Conservation (phyloP, 495 filamentous ascomycete genomes). For the Penicillium fimorum region DNA sequence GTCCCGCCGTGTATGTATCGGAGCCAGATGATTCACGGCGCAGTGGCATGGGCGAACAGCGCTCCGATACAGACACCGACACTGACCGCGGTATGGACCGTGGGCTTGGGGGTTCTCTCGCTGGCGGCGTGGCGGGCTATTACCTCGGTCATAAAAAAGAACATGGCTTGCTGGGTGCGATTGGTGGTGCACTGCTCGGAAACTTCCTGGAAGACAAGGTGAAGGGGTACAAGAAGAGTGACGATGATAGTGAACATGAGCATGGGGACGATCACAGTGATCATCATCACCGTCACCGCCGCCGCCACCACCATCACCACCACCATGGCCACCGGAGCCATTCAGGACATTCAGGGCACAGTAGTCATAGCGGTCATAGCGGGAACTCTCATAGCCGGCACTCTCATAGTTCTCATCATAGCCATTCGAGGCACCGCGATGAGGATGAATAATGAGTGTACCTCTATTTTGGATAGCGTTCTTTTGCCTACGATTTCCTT, state of each 20-base stretch:
- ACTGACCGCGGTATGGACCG: conserved; percentile 41
- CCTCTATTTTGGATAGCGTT: background rate
- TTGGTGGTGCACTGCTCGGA: conserved; percentile 50
- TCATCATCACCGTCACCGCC: conserved; percentile 19
- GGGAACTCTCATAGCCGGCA: conserved; percentile 4
- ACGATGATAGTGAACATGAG: conserved; percentile 10
- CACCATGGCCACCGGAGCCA: conserved; percentile 29
- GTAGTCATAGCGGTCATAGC: conserved; percentile 14
- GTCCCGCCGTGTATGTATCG: conserved; percentile 25
- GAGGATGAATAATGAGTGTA: conserved; percentile 3
- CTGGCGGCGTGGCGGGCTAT: conserved; percentile 48
- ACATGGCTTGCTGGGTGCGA: conserved; percentile 48
- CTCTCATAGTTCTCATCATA: conserved; percentile 1
- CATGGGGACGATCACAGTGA: conserved; percentile 23
- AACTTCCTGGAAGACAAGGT: conserved; percentile 45
- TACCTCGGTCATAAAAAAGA: conserved; percentile 47
- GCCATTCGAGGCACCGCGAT: conserved; percentile 5
- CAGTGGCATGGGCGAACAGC: conserved; percentile 8
- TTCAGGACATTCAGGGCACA: conserved; percentile 28
- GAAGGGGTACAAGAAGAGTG: conserved; percentile 30
- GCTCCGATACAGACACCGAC: conserved; percentile 14
- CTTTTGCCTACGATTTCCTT: background rate
- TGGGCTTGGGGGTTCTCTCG: conserved; percentile 40
- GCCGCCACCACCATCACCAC: conserved; percentile 17
- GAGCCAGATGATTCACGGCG: conserved; percentile 13